phyloP scores from a whole-genome alignment of 2,329 filamentous ascomycete genomes.

The Ceratocystis ficicola region DNA sequence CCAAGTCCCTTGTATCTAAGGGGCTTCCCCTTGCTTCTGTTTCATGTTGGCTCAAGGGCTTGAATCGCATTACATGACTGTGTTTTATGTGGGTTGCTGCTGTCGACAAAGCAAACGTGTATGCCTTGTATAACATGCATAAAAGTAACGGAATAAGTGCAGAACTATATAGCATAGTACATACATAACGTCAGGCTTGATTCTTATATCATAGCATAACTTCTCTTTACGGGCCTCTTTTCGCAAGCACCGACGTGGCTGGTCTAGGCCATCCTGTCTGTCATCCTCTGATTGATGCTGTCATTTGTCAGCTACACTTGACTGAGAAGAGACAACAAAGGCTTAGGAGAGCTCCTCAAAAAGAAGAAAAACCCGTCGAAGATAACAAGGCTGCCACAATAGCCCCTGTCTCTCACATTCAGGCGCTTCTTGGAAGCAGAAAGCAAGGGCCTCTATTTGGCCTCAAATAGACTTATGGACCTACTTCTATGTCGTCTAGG shows the following conservation, averaged over 20 bases:
- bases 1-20: not conserved
- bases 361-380: not conserved
- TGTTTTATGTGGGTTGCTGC: not conserved
- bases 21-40: not conserved
- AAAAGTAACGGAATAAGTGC: not conserved
- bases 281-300: not conserved
- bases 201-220: not conserved
- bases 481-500: not conserved
- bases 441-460: slow-evolving; percentile 1
- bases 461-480: not conserved
- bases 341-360: not conserved
- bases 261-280: not conserved
- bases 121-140: not conserved
- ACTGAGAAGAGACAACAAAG: not conserved
- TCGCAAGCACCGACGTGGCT: not conserved
- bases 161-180: not conserved
- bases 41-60: not conserved
- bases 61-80: not conserved
- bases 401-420: slow-evolving; percentile 3
- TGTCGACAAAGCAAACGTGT: not conserved
- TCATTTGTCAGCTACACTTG: not conserved
- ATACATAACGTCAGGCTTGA: not conserved
- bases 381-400: not conserved
- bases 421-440: not conserved
- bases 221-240: not conserved